Evolutionary conservation across 2,329 filamentous ascomycete genomes (phyloP).

Genomic region (Neofusicoccum parvum): DNA sequence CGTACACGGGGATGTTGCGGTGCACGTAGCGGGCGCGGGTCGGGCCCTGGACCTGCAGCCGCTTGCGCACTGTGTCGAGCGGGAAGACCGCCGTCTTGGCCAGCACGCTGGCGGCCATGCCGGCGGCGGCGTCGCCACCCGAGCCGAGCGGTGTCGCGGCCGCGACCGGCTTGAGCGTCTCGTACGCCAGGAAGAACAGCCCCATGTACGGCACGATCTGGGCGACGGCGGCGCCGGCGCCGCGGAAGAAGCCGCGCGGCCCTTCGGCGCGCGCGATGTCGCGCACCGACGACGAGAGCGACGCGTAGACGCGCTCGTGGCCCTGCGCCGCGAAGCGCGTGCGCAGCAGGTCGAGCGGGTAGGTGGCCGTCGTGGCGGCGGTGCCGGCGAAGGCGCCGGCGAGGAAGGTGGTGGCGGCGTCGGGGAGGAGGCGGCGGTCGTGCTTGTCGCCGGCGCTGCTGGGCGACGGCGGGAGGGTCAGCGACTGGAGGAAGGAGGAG

Average conservation of each 20-base stretch:
- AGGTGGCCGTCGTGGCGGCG: constrained; percentile 78
- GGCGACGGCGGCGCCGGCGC: constrained; percentile 75
- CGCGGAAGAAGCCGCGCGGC: constrained; percentile 79
- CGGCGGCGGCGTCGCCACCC: constrained; percentile 80
- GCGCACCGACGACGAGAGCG: constrained; percentile 66
- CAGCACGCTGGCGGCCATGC: constrained; percentile 74
- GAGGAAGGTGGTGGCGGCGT: constrained; percentile 76
- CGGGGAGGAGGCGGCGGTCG: constrained; percentile 53
- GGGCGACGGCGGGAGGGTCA: constrained; percentile 42
- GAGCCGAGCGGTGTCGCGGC: constrained; percentile 66
- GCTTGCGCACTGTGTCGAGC: constrained; percentile 87
- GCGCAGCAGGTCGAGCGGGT: constrained; percentile 88
- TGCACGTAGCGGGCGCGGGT: constrained; percentile 78
- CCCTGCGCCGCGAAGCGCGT: constrained; percentile 98
- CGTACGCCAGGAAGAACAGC: constrained; percentile 89
- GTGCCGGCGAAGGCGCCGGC: constrained; percentile 82
- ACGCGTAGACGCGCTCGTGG: constrained; percentile 73
- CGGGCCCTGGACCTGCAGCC: constrained; percentile 93
- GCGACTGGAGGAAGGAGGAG: constrained; percentile 65
- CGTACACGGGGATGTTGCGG: constrained; percentile 84
- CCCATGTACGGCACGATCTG: constrained; percentile 98
- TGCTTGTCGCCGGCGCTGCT: background rate
- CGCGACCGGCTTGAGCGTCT: constrained; percentile 60
- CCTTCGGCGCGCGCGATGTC: constrained; percentile 80
- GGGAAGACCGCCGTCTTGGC: constrained; percentile 93